Percentiles rank a stretch among this genome's conserved stretches.
Conservation (phyloP, 345 rosid genomes). For the Salix dunnii region DNA sequence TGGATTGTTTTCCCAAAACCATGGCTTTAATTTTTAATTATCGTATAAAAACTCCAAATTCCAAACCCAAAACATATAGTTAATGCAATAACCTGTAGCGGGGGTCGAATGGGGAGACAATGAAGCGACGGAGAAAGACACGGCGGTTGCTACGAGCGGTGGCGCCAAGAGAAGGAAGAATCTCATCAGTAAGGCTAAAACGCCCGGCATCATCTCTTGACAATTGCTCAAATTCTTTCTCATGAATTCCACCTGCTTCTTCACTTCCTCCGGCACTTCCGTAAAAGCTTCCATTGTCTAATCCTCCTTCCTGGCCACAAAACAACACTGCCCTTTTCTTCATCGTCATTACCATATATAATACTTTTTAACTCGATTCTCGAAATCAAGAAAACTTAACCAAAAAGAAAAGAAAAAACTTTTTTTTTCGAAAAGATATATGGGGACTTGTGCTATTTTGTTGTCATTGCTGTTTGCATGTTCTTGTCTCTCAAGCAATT, state of each 20-base stretch:
- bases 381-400: not conserved
- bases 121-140: slow-evolving; percentile 42
- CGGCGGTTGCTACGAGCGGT: slow-evolving; percentile 36
- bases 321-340: slow-evolving; percentile 5
- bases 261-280: not conserved
- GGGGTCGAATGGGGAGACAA: slow-evolving; percentile 63
- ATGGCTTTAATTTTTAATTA: not conserved
- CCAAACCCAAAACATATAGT: not conserved
- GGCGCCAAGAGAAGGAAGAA: slow-evolving; percentile 77
- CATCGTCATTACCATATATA: not conserved
- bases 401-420: not conserved
- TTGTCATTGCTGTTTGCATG: not conserved
- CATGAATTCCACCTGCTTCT: not conserved
- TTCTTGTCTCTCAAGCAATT: not conserved
- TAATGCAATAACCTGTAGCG: slow-evolving; percentile 50
- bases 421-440: not conserved
- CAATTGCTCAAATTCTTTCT: slow-evolving; percentile 19
- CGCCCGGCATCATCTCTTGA: slow-evolving; percentile 49
- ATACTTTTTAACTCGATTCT: too few species aligned
- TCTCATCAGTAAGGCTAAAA: slow-evolving; percentile 52
- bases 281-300: not conserved
- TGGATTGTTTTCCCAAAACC: not conserved
- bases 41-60: not conserved
- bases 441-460: not conserved
- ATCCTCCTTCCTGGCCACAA: not conserved